A percentile compares a stretch with the other conserved stretches of the same genome.
Evolutionary conservation across 345 rosid species (phyloP).

Genomic region (Eutrema yunnanense): DNA sequence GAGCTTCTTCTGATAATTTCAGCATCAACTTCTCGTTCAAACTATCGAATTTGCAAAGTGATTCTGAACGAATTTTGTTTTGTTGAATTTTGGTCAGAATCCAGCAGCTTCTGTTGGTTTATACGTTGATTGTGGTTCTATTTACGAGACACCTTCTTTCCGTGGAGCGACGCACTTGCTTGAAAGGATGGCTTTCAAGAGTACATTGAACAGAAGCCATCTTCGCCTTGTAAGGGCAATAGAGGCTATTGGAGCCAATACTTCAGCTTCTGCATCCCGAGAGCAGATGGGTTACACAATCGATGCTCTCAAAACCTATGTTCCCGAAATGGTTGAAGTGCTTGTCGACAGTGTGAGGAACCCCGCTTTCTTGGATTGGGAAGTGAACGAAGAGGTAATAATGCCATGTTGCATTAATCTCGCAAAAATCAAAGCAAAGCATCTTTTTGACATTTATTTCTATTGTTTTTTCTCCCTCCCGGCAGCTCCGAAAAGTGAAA

Average conservation of each 20-base stretch:
- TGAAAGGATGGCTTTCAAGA: constrained; percentile 89
- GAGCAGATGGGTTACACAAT: constrained; percentile 82
- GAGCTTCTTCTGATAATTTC: not conserved
- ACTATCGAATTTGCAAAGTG: not conserved
- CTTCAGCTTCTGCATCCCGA: constrained; percentile 73
- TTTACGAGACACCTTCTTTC: constrained; percentile 61
- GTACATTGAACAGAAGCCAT: constrained; percentile 74
- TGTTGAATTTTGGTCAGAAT: constrained; percentile 39
- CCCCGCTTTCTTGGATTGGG: constrained; percentile 93
- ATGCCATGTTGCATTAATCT: not conserved
- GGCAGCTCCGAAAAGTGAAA: constrained; percentile 70
- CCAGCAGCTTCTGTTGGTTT: constrained; percentile 83
- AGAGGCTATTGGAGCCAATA: constrained; percentile 82
- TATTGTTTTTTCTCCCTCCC: not conserved
- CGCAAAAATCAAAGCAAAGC: not conserved
- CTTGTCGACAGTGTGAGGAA: constrained; percentile 83
- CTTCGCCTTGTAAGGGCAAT: constrained; percentile 71
- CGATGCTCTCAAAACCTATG: constrained; percentile 87
- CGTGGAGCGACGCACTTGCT: constrained; percentile 76
- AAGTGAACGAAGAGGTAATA: constrained; percentile 71
- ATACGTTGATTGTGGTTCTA: constrained; percentile 64
- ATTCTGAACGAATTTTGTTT: constrained; percentile 13
- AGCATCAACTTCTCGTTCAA: not conserved
- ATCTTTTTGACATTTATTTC: not conserved
- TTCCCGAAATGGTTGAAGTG: constrained; percentile 89